phyloP scores from a whole-genome alignment of 495 filamentous ascomycete genomes.

The Neurospora hispaniola region DNA sequence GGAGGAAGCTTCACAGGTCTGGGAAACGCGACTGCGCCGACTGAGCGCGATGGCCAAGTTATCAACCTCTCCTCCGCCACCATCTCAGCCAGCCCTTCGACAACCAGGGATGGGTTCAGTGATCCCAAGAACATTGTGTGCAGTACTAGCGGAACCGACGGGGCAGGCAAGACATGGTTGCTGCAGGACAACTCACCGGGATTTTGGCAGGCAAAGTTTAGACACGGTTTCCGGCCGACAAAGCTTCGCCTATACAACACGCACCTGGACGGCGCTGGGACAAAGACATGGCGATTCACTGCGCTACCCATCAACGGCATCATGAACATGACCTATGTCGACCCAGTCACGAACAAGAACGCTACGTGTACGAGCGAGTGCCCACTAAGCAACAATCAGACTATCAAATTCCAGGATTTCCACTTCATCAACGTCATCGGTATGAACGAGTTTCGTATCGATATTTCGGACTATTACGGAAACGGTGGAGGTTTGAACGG shows the following conservation, averaged over 20 bases:
- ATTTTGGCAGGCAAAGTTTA: constrained; percentile 74
- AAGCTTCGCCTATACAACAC: constrained; percentile 89
- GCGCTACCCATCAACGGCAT: constrained; percentile 79
- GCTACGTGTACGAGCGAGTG: constrained; percentile 66
- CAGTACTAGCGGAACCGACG: constrained; percentile 53
- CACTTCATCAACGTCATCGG: constrained; percentile 76
- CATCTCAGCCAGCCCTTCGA: constrained; percentile 54
- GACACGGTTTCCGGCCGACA: constrained; percentile 71
- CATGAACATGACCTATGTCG: constrained; percentile 89
- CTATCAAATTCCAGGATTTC: constrained; percentile 73
- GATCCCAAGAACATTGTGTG: constrained; percentile 82
- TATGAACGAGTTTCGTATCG: constrained; percentile 80
- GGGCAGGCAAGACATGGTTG: constrained; percentile 70
- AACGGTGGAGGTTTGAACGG: constrained; percentile 76
- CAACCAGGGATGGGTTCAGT: constrained; percentile 51
- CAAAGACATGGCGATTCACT: constrained; percentile 73
- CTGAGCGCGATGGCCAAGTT: constrained; percentile 54
- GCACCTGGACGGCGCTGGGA: constrained; percentile 73
- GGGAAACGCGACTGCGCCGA: constrained; percentile 61
- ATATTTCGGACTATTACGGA: constrained; percentile 80
- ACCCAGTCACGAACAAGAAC: constrained; percentile 54
- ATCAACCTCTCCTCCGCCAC: constrained; percentile 73
- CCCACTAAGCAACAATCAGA: constrained; percentile 58
- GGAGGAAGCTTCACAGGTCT: constrained; percentile 85
- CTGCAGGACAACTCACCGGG: constrained; percentile 70